Base-by-base conservation (phyloP, 1,284 basidiomycete species). In the Peniophora sp. region DNA sequence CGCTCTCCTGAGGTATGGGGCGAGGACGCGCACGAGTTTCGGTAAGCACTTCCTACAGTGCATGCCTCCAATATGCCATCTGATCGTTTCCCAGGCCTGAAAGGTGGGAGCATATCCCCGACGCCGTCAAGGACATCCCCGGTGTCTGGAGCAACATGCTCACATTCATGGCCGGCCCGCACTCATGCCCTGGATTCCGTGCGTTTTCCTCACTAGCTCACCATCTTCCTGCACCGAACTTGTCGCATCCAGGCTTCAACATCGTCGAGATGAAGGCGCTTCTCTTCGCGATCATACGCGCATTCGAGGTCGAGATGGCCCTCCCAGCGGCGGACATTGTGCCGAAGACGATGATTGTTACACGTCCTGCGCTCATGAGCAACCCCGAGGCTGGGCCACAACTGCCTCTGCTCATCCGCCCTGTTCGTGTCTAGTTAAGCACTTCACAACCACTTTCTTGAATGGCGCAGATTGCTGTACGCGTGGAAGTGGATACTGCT, bases 141-240 rank as follows among this genome's bases (percentile, higher is more conserved):
- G 77, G 82, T 0, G 66, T 85, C 0, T 83, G 74, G 75, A 70
- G 75, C 12, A 74, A 84, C 55, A 53, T 79, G 58, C 64, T 86
- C 46, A 75, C 77, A 1, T 88, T 87, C 69, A 57, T 80, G 2
- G 76, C 77, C 18, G 83, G 83, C 0, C 73, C 79, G 5, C 73
- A 74, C 34, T 71, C 79, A 1, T 85, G 82, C 59, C 83, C 85
- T 41, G 85, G 85, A 0, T 88, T 83, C 61, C 76, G 82, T 3
- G 88, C 89, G 59, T 75, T 57, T 88, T 20, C 68, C 79, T 17
- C 85, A 88, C 79, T 81, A 55, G 53, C 70, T 63, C 17, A 12
- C 41, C 22, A 20, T 22, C 39, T 36, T 22, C 3, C 51, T 14
- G 14, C 11, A 18, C n/a, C 14, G 3, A 6, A n/a, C 3, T 10